phyloP scores from a whole-genome alignment of 345 rosid species.

The Nasturtium officinale region DNA sequence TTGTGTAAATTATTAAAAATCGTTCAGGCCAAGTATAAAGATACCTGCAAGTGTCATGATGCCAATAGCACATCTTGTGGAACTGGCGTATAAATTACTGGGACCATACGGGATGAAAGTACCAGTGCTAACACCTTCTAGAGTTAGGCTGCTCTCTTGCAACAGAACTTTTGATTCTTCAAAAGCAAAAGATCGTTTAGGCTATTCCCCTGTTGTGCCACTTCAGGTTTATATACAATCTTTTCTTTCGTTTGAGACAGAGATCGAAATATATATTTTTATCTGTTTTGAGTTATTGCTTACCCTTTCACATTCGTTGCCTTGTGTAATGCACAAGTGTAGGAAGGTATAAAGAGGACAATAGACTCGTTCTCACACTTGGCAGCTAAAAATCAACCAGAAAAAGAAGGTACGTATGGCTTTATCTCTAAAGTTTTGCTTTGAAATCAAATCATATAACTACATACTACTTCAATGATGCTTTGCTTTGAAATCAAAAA shows the following conservation, averaged over 20 bases:
- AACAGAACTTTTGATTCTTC: slow-evolving; percentile 74
- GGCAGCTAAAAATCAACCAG: slow-evolving; percentile 55
- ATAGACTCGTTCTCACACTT: slow-evolving; percentile 75
- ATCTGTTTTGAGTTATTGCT: background rate
- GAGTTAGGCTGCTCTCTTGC: slow-evolving; percentile 84
- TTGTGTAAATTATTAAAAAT: slow-evolving; percentile 36
- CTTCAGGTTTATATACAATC: slow-evolving; percentile 69
- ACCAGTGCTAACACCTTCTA: slow-evolving; percentile 90
- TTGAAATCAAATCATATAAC: slow-evolving; percentile 1
- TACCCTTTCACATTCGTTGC: background rate
- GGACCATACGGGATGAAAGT: slow-evolving; percentile 91
- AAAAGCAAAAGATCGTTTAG: slow-evolving; percentile 80
- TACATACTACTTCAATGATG: too few species aligned
- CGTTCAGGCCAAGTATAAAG: slow-evolving; percentile 85
- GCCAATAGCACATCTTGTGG: slow-evolving; percentile 86
- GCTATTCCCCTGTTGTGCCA: slow-evolving; percentile 71
- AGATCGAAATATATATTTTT: background rate
- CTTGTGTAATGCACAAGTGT: background rate
- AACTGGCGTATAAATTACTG: slow-evolving; percentile 61
- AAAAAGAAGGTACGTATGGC: slow-evolving; percentile 64
- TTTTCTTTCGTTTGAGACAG: slow-evolving; percentile 12
- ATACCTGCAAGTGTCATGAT: slow-evolving; percentile 72
- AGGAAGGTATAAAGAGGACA: slow-evolving; percentile 88
- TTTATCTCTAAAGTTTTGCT: background rate
- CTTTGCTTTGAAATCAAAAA: too few species aligned